Evolutionary conservation across 2,329 filamentous ascomycete species (phyloP), one percentile per base, ranked within the genome.

Genomic region (Celoporthe dispersa): DNA sequence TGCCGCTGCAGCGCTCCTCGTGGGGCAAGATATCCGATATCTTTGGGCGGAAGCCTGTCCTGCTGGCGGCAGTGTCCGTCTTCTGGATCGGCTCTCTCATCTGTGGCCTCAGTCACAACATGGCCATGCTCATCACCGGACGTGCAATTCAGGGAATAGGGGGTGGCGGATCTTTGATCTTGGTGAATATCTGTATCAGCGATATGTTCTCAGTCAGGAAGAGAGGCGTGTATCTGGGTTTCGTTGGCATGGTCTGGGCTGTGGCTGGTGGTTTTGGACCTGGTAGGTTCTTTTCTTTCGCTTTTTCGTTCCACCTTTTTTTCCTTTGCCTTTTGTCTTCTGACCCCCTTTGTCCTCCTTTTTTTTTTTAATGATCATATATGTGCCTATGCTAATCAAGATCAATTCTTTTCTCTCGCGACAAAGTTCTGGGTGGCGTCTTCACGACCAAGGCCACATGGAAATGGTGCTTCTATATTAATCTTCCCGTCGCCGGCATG

Each of bases 201-300:
- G 85, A 88, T 75, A 75, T 87, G 70, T 88, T 88, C 71, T 86
- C 84, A 1, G 79, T 85, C 78, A 77, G 81, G 63, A 77, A 75
- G 51, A 69, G 78, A 71, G 78, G 75, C 73, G 71, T 70, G 22
- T 69, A 60, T 19, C 22, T 69, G 64, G 70, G 67, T 1, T 79
- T 92, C 62, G 86, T 91, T 68, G 89, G 89, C 5, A 84, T 90
- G 65, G 87, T 92, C 0, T 90, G 91, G 91, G 89, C 89, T 1
- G 77, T 91, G 28, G 90, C 91, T 3, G 86, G 85, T 48, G 87
- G 86, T 0, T 79, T 92, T n/a, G 91, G 91, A 0, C 91, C 91
- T 0, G 70, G 70, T 71, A 51, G 51, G 68, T 41, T 35, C 31
- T 60, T 14, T 31, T 57, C 14, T 12, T 19, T 11, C 8, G 9